phyloP scores from a whole-genome alignment of 495 filamentous ascomycete genomes.

The Tuber aestivum region DNA sequence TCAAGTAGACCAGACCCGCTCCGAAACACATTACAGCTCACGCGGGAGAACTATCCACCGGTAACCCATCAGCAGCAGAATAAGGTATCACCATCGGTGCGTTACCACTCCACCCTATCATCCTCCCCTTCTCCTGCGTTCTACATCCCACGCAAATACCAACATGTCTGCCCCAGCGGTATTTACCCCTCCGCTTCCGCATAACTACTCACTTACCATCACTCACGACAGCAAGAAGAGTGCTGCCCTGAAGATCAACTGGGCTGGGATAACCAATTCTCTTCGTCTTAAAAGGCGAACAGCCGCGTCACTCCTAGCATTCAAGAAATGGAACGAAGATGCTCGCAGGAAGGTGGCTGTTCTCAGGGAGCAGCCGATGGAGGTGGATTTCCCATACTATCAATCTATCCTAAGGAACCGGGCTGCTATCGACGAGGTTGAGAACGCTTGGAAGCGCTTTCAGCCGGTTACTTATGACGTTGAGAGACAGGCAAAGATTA shows the following conservation, averaged over 20 bases:
- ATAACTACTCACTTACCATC: background rate
- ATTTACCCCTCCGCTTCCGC: slow-evolving; percentile 4
- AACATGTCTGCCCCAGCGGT: slow-evolving; percentile 37
- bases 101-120: background rate
- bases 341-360: slow-evolving; percentile 82
- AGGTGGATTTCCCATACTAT: slow-evolving; percentile 90
- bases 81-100: background rate
- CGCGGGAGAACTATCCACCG: background rate
- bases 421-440: slow-evolving; percentile 89
- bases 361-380: slow-evolving; percentile 70
- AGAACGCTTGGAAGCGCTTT: slow-evolving; percentile 83
- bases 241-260: slow-evolving; percentile 99
- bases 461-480: slow-evolving; percentile 89
- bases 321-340: slow-evolving; percentile 99
- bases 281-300: slow-evolving; percentile 96
- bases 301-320: slow-evolving; percentile 76
- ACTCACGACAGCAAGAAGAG: slow-evolving; percentile 59
- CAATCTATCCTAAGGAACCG: slow-evolving; percentile 86
- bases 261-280: slow-evolving; percentile 80
- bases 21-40: background rate
- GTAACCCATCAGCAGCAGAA: background rate
- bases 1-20: background rate
- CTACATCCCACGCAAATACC: background rate
- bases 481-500: slow-evolving; percentile 83
- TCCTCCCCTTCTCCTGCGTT: background rate